Evolutionary conservation across 495 filamentous ascomycete genomes (phyloP), one percentile per base, ranked within the genome.

Genomic region (Penicillium nucicola): DNA sequence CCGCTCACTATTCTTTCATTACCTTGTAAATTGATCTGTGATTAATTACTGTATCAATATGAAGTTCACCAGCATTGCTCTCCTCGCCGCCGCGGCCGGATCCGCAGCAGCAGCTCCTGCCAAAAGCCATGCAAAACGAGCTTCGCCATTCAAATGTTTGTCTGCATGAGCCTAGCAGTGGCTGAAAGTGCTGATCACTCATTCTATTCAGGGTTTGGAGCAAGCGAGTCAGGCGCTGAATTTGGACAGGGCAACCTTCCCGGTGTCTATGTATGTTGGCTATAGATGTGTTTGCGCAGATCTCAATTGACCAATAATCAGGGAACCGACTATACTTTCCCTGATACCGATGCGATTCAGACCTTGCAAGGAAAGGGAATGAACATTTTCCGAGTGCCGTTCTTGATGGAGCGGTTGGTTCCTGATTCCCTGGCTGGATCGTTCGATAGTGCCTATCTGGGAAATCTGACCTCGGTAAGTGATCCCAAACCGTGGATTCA

Each of bases 341-440:
- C 83, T 1, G 75, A 73, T 19, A 71, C 76, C 9, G 65, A 63
- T 19, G 66, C 72, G 38, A 78, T 84, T 40, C 48, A 81, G 66
- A 81, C 75, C 4, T 69, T 88, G 65, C 69, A 81, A 23, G 71
- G 66, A 40, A 70, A 74, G 35, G 85, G 85, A 7, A 79, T 84
- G 72, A 89, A 88, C 60, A 82, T 77, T 42, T 88, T 88, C 78
- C 82, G 85, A 12, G 71, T 89, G 37, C 72, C 77, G 1, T 81
- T 87, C 64, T 63, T 81, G 63, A 88, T 88, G 84, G 86, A 89
- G 64, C 80, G 85, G 17, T 58, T 88, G 32, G 70, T 77, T 12
- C 85, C 78, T 1, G 71, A 57, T 36, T 53, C 67, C 25, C 53
- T 87, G 60, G 71, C 73, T 9, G 71, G 68, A 13, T 54, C 64